Evolutionary conservation across 305 asterid genomes (phyloP).

Genomic region (Fraxinus sp.): DNA sequence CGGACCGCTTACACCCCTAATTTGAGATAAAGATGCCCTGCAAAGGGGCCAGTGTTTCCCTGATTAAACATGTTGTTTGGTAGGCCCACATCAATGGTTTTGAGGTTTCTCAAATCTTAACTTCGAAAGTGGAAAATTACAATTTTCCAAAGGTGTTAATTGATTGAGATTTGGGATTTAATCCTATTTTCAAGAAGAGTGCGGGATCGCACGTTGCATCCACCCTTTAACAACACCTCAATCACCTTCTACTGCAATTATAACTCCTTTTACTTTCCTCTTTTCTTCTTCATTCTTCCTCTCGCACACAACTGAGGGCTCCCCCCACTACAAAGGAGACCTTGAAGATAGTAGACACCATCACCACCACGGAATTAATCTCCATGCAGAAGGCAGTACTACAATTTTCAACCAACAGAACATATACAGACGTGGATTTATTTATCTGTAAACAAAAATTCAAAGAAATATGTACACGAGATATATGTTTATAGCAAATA

Average conservation of each 20-base stretch:
- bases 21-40: background rate
- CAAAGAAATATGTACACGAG: background rate
- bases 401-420: background rate
- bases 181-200: background rate
- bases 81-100: background rate
- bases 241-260: background rate
- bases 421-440: background rate
- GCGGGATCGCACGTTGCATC: background rate
- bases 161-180: background rate
- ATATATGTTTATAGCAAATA: background rate
- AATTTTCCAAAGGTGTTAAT: background rate
- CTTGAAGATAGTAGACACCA: background rate
- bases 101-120: background rate
- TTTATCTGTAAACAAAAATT: background rate
- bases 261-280: background rate
- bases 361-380: background rate
- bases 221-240: background rate
- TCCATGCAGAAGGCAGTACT: background rate
- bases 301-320: background rate
- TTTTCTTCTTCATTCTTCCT: background rate
- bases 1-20: too few species aligned
- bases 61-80: background rate
- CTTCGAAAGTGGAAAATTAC: background rate
- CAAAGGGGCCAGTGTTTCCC: background rate
- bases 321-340: background rate